Base-by-base conservation (phyloP, 1,139 yeast species). In the Hanseniaspora gamundiae region DNA sequence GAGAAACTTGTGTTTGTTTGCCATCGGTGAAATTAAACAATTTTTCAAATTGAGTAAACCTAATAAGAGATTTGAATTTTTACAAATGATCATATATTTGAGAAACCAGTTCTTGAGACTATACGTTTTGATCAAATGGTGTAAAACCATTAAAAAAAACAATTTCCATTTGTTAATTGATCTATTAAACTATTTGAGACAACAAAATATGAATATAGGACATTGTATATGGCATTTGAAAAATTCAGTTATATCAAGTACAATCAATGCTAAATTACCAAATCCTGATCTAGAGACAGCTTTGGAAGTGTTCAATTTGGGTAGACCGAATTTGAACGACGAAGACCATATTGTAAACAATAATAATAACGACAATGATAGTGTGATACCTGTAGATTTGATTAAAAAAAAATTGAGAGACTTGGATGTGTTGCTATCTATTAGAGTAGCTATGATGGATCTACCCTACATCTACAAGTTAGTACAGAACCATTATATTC, bases 271-370 rank as follows among this genome's bases (percentile, higher is more conserved):
- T 1, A 85, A 86, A 56, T 65, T 88, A 47, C 94, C 95, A 7
- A 84, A 86, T 60, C 91, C 95, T 1, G 97, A 91, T 60, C 62
- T 91, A 29, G 72, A 78, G 36, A 87, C 96, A 0, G 86, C 95
- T 2, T 67, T 91, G 51, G 94, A 91, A 56, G 95, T 91, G 1
- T 67, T 87, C 42, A 73, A 79, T 35, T 70, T 75, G 40, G 94
- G 95, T 2, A 68, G 83, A 51, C 95, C 97, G 2, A 77, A 76
- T 41, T 68, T 80, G 88, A 2, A 70, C 83, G 1, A 79, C 81
- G n/a, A n/a, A n/a, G n/a, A n/a, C n/a, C n/a, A n/a, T n/a, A n/a
- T n/a, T n/a, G n/a, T n/a, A n/a, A 39, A 53, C 29, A 52, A 56
- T 35, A 56, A 57, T 24, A 58, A 52, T 41, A 52, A 48, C 10